Evolutionary conservation across 352 stramenopile genomes (phyloP), one percentile per base, ranked within the genome.

Genomic region (Saprolegnia diclina): DNA sequence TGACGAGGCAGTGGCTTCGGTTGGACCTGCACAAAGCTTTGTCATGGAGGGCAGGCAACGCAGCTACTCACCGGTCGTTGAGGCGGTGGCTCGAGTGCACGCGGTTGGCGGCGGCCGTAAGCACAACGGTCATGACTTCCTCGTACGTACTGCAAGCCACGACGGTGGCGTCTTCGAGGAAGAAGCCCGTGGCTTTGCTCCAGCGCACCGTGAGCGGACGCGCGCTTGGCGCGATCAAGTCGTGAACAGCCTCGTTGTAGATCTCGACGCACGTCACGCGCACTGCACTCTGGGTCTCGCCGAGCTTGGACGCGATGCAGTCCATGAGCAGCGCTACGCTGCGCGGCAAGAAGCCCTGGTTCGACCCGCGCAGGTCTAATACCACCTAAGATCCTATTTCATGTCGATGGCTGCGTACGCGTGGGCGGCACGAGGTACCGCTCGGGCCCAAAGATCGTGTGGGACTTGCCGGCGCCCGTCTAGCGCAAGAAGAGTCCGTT

Each of bases 181-280:
- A 90, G 67, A 90, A 88, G 14, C 79, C 81, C 57, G 88, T 79
- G 22, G 81, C 76, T 22, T 86, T 87, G 11, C 78, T 81, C 21
- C 80, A 83, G 0, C 83, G 83, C 45, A 91, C 78, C 0, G 70
- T 56, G 37, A 91, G 62, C 19, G 79, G 77, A 52, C 88, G 78
- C 38, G 88, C 85, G 16, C 76, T 80, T 7, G 80, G 67, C 32
- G 29, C 32, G 24, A 63, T n/a, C 5, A 89, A 73, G 55, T 90
- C 83, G 3, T 77, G 76, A 22, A 90, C 81, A 56, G 80, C 74
- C 56, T 90, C 83, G 52, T 89, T 90, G 78, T 90, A 91, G 63
- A 91, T 87, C 71, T 91, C 83, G 37, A 90, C 81, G 64, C 80
- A 89, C 10, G 81, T 88, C 48, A 91, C 74, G 24, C 83, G 83